A percentile compares a stretch with the other conserved stretches of the same genome.
These are phyloP conservation scores for Solanum dulcamara DNA, from an alignment of 257 asterid genomes.

Conservation along the genomic window DNA sequence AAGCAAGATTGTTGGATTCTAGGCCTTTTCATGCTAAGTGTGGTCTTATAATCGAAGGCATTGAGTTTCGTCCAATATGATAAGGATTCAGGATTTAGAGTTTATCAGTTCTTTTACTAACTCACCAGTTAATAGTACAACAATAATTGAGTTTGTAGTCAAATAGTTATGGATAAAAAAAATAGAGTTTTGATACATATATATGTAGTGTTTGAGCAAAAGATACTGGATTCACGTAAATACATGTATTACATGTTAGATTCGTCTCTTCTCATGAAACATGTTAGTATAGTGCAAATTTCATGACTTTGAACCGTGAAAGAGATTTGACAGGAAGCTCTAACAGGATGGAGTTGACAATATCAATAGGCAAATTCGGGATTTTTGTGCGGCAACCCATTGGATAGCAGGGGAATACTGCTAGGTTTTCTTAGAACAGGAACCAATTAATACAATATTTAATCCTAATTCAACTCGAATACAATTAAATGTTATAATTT, in stretches of 20 bases:
- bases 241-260: background rate
- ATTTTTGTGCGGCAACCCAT: background rate
- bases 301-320: background rate
- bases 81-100: background rate
- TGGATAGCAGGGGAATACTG: background rate
- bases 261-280: background rate
- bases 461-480: background rate
- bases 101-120: background rate
- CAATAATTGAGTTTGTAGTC: background rate
- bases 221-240: background rate
- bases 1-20: background rate
- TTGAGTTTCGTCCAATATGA: background rate
- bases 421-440: no score
- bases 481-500: background rate
- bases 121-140: background rate
- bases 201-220: no score
- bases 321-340: background rate
- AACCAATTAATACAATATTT: background rate
- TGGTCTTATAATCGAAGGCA: background rate
- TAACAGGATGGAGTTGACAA: background rate
- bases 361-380: background rate
- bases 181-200: no score
- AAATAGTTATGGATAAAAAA: background rate
- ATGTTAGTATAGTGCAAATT: background rate
- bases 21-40: background rate